A percentile compares a stretch with the other conserved stretches of the same genome.
phyloP scores from a whole-genome alignment of 257 asterid species.

The Agastache rugosa region DNA sequence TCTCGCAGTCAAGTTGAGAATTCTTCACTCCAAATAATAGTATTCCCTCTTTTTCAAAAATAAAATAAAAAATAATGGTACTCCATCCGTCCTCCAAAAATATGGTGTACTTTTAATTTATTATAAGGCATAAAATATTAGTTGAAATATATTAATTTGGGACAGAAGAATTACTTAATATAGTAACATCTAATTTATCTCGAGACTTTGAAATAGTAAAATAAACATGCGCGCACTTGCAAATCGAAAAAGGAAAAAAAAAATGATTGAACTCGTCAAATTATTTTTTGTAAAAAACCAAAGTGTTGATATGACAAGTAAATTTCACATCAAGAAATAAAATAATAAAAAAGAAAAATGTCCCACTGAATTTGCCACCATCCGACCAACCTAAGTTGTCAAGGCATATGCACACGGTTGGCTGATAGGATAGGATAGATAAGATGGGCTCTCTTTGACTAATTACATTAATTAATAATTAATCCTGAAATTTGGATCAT shows the following conservation, averaged over 20 bases:
- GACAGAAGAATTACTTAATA: too few species aligned
- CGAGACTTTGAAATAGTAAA: too few species aligned
- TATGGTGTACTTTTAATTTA: too few species aligned
- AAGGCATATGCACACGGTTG: conserved; percentile 57
- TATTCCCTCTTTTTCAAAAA: too few species aligned
- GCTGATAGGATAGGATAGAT: conserved; percentile 28
- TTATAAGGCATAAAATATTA: too few species aligned
- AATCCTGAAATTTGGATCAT: not conserved
- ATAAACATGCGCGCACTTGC: not conserved
- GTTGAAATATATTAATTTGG: too few species aligned
- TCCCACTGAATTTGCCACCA: conserved; percentile 42
- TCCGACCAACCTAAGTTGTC: conserved; percentile 57
- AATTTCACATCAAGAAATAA: conserved; percentile 9
- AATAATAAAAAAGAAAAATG: conserved; percentile 9
- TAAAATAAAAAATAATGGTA: too few species aligned
- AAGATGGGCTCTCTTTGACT: conserved; percentile 22
- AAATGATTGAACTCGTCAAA: not conserved
- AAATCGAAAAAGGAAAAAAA: not conserved
- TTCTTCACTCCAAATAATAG: too few species aligned
- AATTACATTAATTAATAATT: not conserved
- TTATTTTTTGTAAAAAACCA: not conserved
- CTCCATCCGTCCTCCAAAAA: too few species aligned
- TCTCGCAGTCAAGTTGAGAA: too few species aligned
- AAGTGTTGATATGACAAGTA: conserved; percentile 24
- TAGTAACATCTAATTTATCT: too few species aligned